phyloP scores from a whole-genome alignment of 306 rosid species.

The Pachyrhizus erosus region DNA sequence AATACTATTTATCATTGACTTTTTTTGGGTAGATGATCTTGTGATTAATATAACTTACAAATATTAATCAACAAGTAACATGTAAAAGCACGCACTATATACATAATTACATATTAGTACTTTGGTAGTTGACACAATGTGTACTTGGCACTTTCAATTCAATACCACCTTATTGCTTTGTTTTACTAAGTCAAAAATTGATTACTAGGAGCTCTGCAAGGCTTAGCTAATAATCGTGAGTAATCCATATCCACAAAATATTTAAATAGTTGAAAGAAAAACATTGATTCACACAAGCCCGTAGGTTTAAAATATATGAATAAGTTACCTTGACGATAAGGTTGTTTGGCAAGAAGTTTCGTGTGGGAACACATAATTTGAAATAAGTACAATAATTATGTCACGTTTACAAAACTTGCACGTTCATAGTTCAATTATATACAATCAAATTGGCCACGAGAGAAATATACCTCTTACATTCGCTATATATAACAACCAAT shows the following conservation, averaged over 20 bases:
- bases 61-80: not conserved
- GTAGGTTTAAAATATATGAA: not conserved
- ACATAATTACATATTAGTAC: not conserved
- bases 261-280: not conserved
- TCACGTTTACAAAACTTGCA: slow-evolving; percentile 2
- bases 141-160: not conserved
- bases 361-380: not conserved
- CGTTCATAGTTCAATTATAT: slow-evolving; percentile 28
- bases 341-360: slow-evolving; percentile 5
- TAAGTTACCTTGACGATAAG: slow-evolving; percentile 16
- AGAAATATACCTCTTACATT: slow-evolving; percentile 34
- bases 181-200: slow-evolving; percentile 31
- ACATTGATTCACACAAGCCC: slow-evolving; percentile 10
- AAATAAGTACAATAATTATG: not conserved
- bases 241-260: not conserved
- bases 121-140: slow-evolving; percentile 10
- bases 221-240: slow-evolving; percentile 14
- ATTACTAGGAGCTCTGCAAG: not conserved
- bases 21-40: not conserved
- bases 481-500: slow-evolving; percentile 30
- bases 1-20: not conserved
- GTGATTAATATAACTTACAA: not conserved
- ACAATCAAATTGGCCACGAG: not conserved
- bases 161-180: not conserved
- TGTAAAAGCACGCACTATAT: not conserved